Evolutionary conservation across 345 rosid genomes (phyloP), one percentile per base, ranked within the genome.

Genomic region (Combretum micranthum): DNA sequence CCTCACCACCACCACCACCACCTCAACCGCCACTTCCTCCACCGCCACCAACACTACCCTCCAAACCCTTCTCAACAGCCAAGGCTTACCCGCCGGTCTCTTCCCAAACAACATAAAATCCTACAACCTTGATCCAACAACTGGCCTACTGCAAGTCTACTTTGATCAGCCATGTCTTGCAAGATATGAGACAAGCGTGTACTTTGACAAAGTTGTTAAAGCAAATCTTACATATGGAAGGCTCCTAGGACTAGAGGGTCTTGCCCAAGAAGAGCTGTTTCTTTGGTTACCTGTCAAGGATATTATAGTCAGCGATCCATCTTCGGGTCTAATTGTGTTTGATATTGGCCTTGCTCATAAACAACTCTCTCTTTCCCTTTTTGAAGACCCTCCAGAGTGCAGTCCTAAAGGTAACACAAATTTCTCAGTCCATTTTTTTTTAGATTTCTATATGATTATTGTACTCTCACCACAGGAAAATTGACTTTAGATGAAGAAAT

Each of bases 261-360:
- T 93, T 53, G 58, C 80, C 5, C 96, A 88, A 25, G 80, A 82
- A 67, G 99, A 88, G 67, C 88, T 93, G 53, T 93, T 87, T 56
- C 64, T 93, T 4, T 93, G 99, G 99, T 69, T 93, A 1, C 87
- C 87, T 0, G 97, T 93, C 3, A 89, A 72, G 72, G 96, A 79
- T 59, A 89, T 93, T 63, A 75, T 70, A 44, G 97, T 93, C 9
- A 72, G 80, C 67, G 87, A 89, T 42, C 97, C 97, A 13, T 60
- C 23, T 12, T 85, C 96, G 18, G 97, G 99, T 5, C 80, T 93
- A 47, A 93, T 93, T n/a, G 56, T 82, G 44, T 82, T 93, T 45
- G 99, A 93, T 69, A 89, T 93, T 52, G 99, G 88, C 2, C 75
- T 86, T n/a, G 99, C 97, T 45, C 80, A 66, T 23, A 93, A 93